phyloP scores from a whole-genome alignment of 441 rosid species.

The Jatropha podagrica region DNA sequence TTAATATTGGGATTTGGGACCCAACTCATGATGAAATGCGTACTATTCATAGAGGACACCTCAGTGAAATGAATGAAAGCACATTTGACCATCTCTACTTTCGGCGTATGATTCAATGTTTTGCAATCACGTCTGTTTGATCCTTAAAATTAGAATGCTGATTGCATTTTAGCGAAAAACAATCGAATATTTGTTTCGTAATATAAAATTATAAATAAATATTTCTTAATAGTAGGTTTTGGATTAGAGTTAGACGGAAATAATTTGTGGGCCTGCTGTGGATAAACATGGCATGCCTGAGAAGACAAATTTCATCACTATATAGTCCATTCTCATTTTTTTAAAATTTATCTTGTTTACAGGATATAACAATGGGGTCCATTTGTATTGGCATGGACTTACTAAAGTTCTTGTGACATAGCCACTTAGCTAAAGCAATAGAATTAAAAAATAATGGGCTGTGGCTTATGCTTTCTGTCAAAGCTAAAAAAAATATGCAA shows the following conservation, averaged over 20 bases:
- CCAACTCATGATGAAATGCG: conserved; percentile 34
- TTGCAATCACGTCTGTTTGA: conserved; percentile 17
- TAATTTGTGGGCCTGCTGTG: conserved; percentile 15
- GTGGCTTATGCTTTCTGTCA: not conserved
- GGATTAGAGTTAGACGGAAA: no score
- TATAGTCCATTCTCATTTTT: not conserved
- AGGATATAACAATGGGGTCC: not conserved
- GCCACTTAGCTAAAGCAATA: not conserved
- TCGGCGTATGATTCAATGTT: conserved; percentile 32
- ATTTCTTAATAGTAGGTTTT: no score
- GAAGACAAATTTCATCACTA: conserved; percentile 1
- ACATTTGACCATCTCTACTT: conserved; percentile 41
- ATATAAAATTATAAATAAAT: no score
- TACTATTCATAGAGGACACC: conserved; percentile 31
- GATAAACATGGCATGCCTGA: not conserved
- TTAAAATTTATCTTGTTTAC: not conserved
- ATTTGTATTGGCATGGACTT: not conserved
- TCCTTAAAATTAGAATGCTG: not conserved
- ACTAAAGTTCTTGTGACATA: not conserved
- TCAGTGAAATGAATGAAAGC: conserved; percentile 27
- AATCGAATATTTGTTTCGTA: no score
- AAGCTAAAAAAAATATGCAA: not conserved
- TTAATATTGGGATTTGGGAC: conserved; percentile 17
- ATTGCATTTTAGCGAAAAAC: no score
- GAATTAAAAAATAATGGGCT: not conserved